Base-by-base conservation (phyloP, 768 basidiomycete genomes). In the Phanerochaete sordida region DNA sequence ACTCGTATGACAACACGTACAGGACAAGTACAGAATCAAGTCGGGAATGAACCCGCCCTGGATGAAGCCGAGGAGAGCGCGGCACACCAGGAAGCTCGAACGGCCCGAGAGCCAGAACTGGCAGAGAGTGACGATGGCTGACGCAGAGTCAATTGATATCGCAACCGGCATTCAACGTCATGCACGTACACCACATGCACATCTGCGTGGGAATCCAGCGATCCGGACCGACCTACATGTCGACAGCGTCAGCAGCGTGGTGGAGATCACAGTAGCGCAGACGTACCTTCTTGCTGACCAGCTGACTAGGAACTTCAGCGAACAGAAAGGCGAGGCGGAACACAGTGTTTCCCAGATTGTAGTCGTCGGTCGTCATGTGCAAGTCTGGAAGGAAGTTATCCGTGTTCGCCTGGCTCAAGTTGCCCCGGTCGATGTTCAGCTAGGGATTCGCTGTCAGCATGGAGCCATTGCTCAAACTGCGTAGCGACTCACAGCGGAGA, bases 341-440 rank as follows among this genome's bases (percentile, higher is more conserved):
- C 26, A 67, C 39, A 19, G 49, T 56, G 45, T 49, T 61, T 15
- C 48, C 64, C 19, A 48, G 43, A 37, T 60, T 68, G 45, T 65
- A 67, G 60, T 67, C 83, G 62, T 86, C 76, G 0, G 84, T 85
- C n/a, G 80, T 84, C 60, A 88, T 70, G 2, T 73, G 67, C 11
- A 88, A 74, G 64, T 87, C 84, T 1, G 73, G 65, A 11, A 87
- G 71, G 64, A 88, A 79, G 69, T 85, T 87, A 68, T 87, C 86
- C 1, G 84, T 78, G 59, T 85, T 85, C 30, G 87, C 87, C 66
- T 84, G 83, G 1, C 77, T 75, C 24, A 87, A 73, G 65, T 87
- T 88, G 52, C 74, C 75, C 28, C 85, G 72, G 64, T 86, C 84
- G 51, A 84, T 62, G 64, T 65, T 65, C 21, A 65, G 46, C 49